Evolutionary conservation across 2,329 filamentous ascomycete genomes (phyloP), one percentile per base, ranked within the genome.

Genomic region (Alternaria sp.): DNA sequence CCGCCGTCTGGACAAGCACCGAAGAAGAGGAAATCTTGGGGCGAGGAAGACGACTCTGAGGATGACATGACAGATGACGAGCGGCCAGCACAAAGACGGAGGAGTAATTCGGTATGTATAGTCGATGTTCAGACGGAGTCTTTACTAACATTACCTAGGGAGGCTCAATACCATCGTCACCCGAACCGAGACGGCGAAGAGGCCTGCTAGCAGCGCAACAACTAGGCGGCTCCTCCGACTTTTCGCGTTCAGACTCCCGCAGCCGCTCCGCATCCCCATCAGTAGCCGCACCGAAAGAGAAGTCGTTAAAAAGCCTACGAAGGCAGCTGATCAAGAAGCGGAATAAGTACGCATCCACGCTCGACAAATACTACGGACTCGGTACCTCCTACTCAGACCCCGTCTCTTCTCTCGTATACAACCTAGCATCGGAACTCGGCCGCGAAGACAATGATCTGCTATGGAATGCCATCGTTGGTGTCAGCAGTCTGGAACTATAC

Each of bases 401-500:
- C 1, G 92, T 98, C 59, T 96, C 94, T 0, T 97, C 94, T 0
- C 90, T 98, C 82, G 88, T 97, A 75, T 99, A 98, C 80, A 96
- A 93, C 0, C 85, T 99, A 13, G 96, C 95, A 1, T 97, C 94
- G 1, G 96, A 98, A 76, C 88, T 99, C 7, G 96, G 96, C 66
- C 91, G 94, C 57, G 96, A 98, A 84, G 95, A 98, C 79, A 99
- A 98, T 73, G 94, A 99, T 73, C 85, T 98, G 21, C 85, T 99
- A 13, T 99, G 96, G 96, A 86, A 97, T 62, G 90, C 93, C 6
- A 97, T 98, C 74, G 93, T 99, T 25, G 96, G 96, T 6, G 93
- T 97, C 36, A 93, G 92, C n/a, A 97, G 93, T 15, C 90, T 97
- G 81, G 94, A 97, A 77, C 86, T 97, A 1, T 97, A 96, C 69